Conservation (phyloP, 1,284 basidiomycete species). For the Malassezia restricta region DNA sequence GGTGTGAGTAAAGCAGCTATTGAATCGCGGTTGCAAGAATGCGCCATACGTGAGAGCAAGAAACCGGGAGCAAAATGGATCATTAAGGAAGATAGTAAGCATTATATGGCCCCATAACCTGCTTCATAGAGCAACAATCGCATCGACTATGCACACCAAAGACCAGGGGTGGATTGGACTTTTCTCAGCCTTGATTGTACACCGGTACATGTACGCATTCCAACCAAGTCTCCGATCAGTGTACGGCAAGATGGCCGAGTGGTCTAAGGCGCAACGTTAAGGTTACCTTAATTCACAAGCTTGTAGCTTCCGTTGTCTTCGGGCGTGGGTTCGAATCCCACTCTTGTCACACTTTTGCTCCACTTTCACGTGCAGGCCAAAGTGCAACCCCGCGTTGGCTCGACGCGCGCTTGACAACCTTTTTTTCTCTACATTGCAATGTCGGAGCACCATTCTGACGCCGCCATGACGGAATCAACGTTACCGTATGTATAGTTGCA, state of each 20-base stretch:
- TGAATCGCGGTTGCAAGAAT: conserved; percentile 21
- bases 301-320: conserved; percentile 26
- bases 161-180: too few species aligned
- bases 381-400: too few species aligned
- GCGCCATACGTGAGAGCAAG: conserved; percentile 26
- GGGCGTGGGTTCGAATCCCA: conserved; percentile 45
- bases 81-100: conserved; percentile 23
- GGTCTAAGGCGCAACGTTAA: conserved; percentile 35
- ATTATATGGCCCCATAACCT: too few species aligned
- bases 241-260: conserved; percentile 36
- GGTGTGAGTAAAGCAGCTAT: conserved; percentile 30
- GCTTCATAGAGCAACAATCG: too few species aligned
- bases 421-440: neutral
- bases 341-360: conserved; percentile 28
- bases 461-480: conserved; percentile 7
- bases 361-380: too few species aligned
- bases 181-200: too few species aligned
- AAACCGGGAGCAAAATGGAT: conserved; percentile 23
- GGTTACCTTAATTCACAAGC: conserved; percentile 20
- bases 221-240: neutral
- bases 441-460: neutral
- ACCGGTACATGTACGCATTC: too few species aligned
- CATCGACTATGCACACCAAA: too few species aligned
- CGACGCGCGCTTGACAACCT: too few species aligned
- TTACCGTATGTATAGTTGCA: conserved; percentile 4